Evolutionary conservation across 768 basidiomycete genomes (phyloP).

Genomic region (Kwoniella heveanensis): DNA sequence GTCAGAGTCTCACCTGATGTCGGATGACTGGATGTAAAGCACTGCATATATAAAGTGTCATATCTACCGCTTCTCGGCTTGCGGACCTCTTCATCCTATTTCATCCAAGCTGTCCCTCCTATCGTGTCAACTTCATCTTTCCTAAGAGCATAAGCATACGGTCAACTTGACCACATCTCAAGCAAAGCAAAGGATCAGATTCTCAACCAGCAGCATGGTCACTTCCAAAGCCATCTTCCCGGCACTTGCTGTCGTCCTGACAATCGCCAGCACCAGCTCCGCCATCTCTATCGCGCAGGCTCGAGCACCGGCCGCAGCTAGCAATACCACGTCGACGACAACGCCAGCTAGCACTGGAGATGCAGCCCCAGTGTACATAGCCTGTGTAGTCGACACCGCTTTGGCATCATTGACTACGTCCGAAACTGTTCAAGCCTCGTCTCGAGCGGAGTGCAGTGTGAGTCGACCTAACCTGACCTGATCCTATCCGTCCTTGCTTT

Average conservation of each 20-base stretch:
- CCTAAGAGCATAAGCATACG: too few relatives aligned
- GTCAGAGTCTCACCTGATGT: not conserved
- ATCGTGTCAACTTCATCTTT: too few relatives aligned
- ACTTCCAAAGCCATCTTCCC: not conserved
- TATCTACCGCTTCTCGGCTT: too few relatives aligned
- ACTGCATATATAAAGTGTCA: not conserved
- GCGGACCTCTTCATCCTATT: too few relatives aligned
- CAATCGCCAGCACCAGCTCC: not conserved
- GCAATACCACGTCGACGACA: too few relatives aligned
- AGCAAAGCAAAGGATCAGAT: too few relatives aligned
- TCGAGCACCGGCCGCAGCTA: not conserved
- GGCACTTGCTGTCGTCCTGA: not conserved
- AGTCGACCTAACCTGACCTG: not conserved
- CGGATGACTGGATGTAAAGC: too few relatives aligned
- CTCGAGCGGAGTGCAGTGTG: conserved; percentile 16
- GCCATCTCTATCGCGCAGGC: not conserved
- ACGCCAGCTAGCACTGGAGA: too few relatives aligned
- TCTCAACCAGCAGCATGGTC: not conserved
- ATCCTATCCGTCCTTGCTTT: too few relatives aligned
- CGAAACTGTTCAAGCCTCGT: conserved; percentile 3
- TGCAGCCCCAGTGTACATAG: conserved; percentile 18
- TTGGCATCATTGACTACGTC: conserved; percentile 14
- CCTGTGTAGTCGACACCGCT: conserved; percentile 15
- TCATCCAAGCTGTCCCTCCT: too few relatives aligned
- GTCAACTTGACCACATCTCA: too few relatives aligned